Evolutionary conservation across 495 filamentous ascomycete species (phyloP).

Genomic region (Cryomyces minteri): DNA sequence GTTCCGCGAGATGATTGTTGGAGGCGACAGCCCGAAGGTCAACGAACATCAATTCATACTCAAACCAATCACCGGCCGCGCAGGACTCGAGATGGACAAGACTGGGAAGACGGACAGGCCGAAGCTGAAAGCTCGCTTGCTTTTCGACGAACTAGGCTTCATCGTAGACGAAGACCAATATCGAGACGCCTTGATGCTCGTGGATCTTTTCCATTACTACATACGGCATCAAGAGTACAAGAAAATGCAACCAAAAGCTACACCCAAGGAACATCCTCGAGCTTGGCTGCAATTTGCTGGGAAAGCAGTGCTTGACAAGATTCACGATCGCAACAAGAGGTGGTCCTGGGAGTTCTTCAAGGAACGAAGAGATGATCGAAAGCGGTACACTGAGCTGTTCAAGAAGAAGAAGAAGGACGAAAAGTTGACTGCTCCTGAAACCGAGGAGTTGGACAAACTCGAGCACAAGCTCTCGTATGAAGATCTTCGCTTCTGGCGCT

Average conservation of each 20-base stretch:
- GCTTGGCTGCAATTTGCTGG: conserved; percentile 88
- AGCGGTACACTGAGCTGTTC: conserved; percentile 80
- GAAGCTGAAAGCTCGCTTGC: conserved; percentile 72
- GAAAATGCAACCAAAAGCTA: conserved; percentile 71
- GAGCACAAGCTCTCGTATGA: conserved; percentile 87
- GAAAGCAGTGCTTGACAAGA: conserved; percentile 73
- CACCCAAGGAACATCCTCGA: conserved; percentile 73
- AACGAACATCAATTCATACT: conserved; percentile 75
- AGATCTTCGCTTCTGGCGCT: conserved; percentile 92
- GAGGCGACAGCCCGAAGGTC: conserved; percentile 31
- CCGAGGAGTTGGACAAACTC: conserved; percentile 49
- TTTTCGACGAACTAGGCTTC: conserved; percentile 92
- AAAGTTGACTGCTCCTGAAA: conserved; percentile 46
- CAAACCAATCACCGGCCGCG: conserved; percentile 82
- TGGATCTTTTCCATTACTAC: conserved; percentile 96
- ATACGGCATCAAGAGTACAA: conserved; percentile 96
- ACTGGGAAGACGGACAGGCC: conserved; percentile 61
- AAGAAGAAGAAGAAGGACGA: conserved; percentile 80
- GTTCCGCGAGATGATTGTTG: conserved; percentile 59
- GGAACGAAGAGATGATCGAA: conserved; percentile 77
- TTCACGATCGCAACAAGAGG: conserved; percentile 72
- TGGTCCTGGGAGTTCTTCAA: conserved; percentile 94
- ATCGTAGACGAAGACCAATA: conserved; percentile 94
- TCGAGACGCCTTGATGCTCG: conserved; percentile 89
- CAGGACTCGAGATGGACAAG: conserved; percentile 85